phyloP scores from a whole-genome alignment of 495 filamentous ascomycete species.

The Neurospora cerealis region DNA sequence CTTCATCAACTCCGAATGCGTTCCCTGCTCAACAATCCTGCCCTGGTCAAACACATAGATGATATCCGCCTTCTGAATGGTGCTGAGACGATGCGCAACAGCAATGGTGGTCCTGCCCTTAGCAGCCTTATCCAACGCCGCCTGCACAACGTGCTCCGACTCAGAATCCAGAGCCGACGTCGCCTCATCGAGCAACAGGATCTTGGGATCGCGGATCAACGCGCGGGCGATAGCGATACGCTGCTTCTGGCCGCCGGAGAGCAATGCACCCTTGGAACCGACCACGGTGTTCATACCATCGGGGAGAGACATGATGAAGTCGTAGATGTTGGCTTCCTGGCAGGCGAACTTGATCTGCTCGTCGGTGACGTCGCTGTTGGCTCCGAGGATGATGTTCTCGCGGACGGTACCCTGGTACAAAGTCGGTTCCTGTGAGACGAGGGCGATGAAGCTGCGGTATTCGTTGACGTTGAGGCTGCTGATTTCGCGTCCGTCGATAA shows the following conservation, averaged over 20 bases:
- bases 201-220: slow-evolving; percentile 58
- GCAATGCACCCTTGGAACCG: slow-evolving; percentile 53
- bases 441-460: slow-evolving; percentile 48
- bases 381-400: slow-evolving; percentile 52
- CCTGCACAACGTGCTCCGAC: slow-evolving; percentile 64
- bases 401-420: slow-evolving; percentile 47
- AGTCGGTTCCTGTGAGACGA: slow-evolving; percentile 58
- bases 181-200: slow-evolving; percentile 75
- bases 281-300: slow-evolving; percentile 54
- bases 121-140: slow-evolving; percentile 58
- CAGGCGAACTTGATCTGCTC: slow-evolving; percentile 50
- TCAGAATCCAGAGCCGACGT: slow-evolving; percentile 70
- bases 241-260: slow-evolving; percentile 77
- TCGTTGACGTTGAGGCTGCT: slow-evolving; percentile 34
- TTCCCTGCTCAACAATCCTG: slow-evolving; percentile 47
- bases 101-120: slow-evolving; percentile 62
- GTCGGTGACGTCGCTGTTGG: slow-evolving; percentile 32
- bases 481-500: slow-evolving; percentile 46
- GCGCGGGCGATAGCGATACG: slow-evolving; percentile 72
- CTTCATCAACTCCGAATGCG: slow-evolving; percentile 42
- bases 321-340: slow-evolving; percentile 54
- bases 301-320: slow-evolving; percentile 56
- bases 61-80: slow-evolving; percentile 50
- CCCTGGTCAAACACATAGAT: slow-evolving; percentile 50
- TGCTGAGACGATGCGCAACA: slow-evolving; percentile 57